Percentiles rank a stretch among this genome's conserved stretches.
Evolutionary conservation across 495 filamentous ascomycete genomes (phyloP).

Genomic region (Annulohypoxylon nitens): DNA sequence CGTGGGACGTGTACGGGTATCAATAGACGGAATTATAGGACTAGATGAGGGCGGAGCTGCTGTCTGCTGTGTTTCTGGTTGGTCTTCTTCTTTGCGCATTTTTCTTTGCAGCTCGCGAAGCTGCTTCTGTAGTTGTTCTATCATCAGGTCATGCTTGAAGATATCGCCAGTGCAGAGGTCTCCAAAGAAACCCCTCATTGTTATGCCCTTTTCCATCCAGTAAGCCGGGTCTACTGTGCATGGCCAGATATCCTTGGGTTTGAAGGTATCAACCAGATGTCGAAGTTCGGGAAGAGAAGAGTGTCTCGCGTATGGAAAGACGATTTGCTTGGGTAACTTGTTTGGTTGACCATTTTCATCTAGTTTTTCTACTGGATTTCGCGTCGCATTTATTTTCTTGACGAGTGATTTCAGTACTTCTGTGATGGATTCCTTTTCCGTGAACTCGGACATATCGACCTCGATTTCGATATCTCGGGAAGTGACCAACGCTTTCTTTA

Average conservation of each 20-base stretch:
- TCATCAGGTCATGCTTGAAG: constrained; percentile 77
- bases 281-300: constrained; percentile 88
- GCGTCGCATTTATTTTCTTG: constrained; percentile 46
- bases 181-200: constrained; percentile 78
- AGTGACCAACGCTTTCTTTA: constrained; percentile 43
- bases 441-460: constrained; percentile 42
- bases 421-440: constrained; percentile 45
- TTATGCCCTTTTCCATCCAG: constrained; percentile 71
- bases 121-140: constrained; percentile 53
- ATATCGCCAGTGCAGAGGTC: constrained; percentile 69
- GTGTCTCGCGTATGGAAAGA: constrained; percentile 91
- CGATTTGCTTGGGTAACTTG: constrained; percentile 59
- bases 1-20: neutral
- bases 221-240: constrained; percentile 77
- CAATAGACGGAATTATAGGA: neutral
- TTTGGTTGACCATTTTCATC: neutral
- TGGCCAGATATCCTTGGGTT: constrained; percentile 82
- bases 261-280: constrained; percentile 74
- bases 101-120: neutral
- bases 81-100: neutral
- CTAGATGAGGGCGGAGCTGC: neutral
- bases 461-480: constrained; percentile 55
- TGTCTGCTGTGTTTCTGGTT: constrained; percentile 3
- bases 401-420: constrained; percentile 48
- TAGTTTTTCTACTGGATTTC: constrained; percentile 23